Base-by-base conservation (phyloP, 768 basidiomycete species). In the Tylopilus balloui region DNA sequence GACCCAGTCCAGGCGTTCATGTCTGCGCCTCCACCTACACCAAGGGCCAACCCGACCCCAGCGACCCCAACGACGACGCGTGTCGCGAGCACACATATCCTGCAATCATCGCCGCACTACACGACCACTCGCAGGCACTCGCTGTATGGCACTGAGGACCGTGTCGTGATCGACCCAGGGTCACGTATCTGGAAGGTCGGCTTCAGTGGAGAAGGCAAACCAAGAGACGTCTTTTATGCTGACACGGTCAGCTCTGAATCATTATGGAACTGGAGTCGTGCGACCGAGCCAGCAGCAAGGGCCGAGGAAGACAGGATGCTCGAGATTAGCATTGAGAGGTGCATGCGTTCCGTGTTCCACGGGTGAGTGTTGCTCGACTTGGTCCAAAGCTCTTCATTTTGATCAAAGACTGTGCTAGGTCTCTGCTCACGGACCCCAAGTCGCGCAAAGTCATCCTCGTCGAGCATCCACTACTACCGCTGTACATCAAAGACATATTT, bases 141-240 rank as follows among this genome's bases (percentile, higher is more conserved):
- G 1, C 72, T 98, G 8, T 99, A 99, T 70, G 96, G 96, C 23
- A 92, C 89, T 7, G 96, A 99, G 64, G 96, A 98, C 69, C 79
- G 95, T 39, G 81, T 98, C 35, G 81, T 99, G 48, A 87, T 99
- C 55, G 96, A 99, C 67, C 86, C 93, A 20, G 96, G 96, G 17
- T 92, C 90, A 39, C 77, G 86, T 45, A 78, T 93, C 52, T 98
- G 95, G 94, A 96, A 94, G 71, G 90, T 94, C 11, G 96, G 96
- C 2, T 98, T 97, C 73, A 94, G 92, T 60, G 95, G 95, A 13
- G 96, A 99, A 72, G 84, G 92, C 4, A 78, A 83, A 51, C 93
- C 96, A 9, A 71, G 96, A 58, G 87, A 92, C 48, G 84, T 93
- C n/a, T 88, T 95, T 65, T 79, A 78, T 58, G 76, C 82, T 0